Evolutionary conservation across 495 filamentous ascomycete species (phyloP), one percentile per base, ranked within the genome.

Genomic region (Penicillium paxilli): DNA sequence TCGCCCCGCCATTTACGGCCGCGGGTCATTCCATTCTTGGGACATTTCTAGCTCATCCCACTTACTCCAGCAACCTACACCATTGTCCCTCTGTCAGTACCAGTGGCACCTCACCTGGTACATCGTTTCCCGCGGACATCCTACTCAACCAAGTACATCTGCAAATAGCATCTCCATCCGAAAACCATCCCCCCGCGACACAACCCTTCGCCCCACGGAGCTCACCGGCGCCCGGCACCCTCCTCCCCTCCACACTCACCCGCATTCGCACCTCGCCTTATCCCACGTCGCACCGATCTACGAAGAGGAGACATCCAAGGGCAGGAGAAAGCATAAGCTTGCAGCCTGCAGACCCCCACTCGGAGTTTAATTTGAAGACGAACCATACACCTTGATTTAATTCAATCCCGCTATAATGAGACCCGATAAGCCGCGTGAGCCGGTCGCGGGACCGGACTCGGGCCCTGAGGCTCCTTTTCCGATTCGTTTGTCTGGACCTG

Each of bases 401-500:
- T 12, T 14, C 30, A 4, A 12, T 14, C 11, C 30, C 8, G 10
- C 5, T 4, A 63, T 22, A 52, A 79, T 80, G 72, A 65, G 63
- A 24, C 69, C 71, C 51, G 64, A 71, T 55, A 66, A 56, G 49
- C 75, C 75, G 57, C 86, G 87, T 58, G 83, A 83, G 35, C 70
- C 77, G 33, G 76, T 89, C 55, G 80, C 86, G 22, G 95, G 94
- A 47, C 77, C 85, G 9, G 80, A 86, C 20, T 59, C 67, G 14
- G 91, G 91, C 12, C 93, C 94, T 10, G 70, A 80, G 53, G 49
- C 83, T 12, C 93, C 94, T 0, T 98, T 85, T 72, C 94, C 94
- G 0, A 76, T 96, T 55, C 82, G 77, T 44, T 81, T 97, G 66
- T 84, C 84, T 35, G 94, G 94, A 6, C 80, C 83, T 44, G 91